phyloP scores from a whole-genome alignment of 2,329 filamentous ascomycete species.

The Alternaria panax region DNA sequence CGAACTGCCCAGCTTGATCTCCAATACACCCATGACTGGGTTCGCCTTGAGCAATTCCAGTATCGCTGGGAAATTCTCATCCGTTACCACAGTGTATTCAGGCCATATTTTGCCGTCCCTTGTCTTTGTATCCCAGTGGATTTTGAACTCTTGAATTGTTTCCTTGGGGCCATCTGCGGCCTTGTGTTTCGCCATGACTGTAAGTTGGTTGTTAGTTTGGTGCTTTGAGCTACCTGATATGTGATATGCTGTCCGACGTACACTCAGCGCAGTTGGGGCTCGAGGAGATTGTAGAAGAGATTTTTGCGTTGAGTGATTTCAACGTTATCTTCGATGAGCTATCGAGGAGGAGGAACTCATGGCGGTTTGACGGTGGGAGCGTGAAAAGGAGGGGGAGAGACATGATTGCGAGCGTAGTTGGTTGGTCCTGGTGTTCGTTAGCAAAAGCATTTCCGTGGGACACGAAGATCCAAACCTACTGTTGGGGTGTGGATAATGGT shows the following conservation, averaged over 20 bases:
- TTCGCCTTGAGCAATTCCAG: conserved; percentile 39
- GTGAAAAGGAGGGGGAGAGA: conserved; percentile 46
- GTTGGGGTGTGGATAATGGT: not conserved
- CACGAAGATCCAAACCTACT: not conserved
- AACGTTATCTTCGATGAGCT: conserved; percentile 27
- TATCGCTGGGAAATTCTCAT: conserved; percentile 40
- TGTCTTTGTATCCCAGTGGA: conserved; percentile 42
- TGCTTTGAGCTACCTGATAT: not conserved
- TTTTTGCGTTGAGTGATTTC: conserved; percentile 44
- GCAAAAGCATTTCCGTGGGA: not conserved
- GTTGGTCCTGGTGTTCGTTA: not conserved
- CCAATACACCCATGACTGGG: conserved; percentile 39
- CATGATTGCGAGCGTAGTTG: conserved; percentile 17
- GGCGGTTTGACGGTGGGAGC: conserved; percentile 41
- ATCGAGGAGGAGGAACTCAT: conserved; percentile 44
- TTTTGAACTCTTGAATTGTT: conserved; percentile 38
- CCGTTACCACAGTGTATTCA: conserved; percentile 44
- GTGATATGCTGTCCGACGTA: conserved; percentile 8
- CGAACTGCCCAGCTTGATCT: conserved; percentile 40
- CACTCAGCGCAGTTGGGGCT: conserved; percentile 45
- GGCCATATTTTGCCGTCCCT: conserved; percentile 45
- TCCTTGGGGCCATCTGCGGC: conserved; percentile 25
- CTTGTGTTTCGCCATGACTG: conserved; percentile 46
- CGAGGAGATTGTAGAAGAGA: conserved; percentile 30
- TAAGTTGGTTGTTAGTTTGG: not conserved